Evolutionary conservation across 176 grass and related monocot genomes (phyloP).

Genomic region (Bromus sterilis): DNA sequence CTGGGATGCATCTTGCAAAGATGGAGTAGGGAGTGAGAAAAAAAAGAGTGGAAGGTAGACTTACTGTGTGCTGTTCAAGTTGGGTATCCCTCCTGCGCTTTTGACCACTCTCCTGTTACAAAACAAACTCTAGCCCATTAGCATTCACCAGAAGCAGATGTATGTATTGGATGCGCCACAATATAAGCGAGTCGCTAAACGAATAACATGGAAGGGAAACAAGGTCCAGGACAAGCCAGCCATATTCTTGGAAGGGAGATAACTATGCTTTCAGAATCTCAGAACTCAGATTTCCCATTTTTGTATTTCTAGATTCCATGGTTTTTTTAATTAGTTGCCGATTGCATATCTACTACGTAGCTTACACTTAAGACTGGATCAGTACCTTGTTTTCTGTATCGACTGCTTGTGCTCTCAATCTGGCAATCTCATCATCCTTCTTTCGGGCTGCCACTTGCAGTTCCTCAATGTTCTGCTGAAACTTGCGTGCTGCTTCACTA

Average conservation of each 20-base stretch:
- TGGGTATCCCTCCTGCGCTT: background rate
- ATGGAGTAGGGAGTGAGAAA: no score
- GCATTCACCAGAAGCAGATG: background rate
- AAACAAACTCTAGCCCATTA: background rate
- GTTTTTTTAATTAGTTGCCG: background rate
- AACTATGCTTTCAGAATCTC: slow-evolving; percentile 35
- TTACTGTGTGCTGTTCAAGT: background rate
- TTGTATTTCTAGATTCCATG: background rate
- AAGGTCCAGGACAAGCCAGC: background rate
- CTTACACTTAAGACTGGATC: background rate
- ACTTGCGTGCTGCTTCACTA: slow-evolving; percentile 34
- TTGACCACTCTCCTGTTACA: background rate
- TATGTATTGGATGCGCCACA: background rate
- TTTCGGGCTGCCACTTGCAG: slow-evolving; percentile 15
- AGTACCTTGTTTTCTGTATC: slow-evolving; percentile 13
- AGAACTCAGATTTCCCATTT: background rate
- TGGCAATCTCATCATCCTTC: slow-evolving; percentile 25
- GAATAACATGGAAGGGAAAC: background rate
- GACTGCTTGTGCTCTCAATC: slow-evolving; percentile 11
- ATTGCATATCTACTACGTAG: background rate
- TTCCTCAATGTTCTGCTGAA: slow-evolving; percentile 14
- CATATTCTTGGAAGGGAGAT: background rate
- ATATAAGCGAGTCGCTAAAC: background rate
- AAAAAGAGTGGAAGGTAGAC: background rate
- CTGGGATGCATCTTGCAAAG: no score